Conservation (phyloP, 225 moss, liverwort and hornwort genomes). For the Anthoceros angustus region DNA sequence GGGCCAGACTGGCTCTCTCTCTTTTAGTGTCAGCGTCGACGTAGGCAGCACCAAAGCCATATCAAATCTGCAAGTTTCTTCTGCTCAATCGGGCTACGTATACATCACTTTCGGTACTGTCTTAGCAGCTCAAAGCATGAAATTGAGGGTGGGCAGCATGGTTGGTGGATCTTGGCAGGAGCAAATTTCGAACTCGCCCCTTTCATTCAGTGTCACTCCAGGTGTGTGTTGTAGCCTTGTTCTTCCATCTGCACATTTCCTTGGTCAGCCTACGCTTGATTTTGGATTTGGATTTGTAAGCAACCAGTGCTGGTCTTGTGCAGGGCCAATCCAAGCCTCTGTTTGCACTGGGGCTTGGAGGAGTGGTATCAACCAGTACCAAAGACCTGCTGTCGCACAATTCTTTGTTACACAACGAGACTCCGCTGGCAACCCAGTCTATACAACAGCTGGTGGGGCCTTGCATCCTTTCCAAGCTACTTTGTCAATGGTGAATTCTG, state of each 20-base stretch:
- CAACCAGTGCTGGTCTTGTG: background rate
- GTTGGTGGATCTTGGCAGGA: background rate
- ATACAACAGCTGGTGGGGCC: background rate
- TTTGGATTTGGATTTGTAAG: no score
- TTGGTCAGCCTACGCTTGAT: no score
- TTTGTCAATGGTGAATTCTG: background rate
- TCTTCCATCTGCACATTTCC: no score
- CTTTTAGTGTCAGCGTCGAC: background rate
- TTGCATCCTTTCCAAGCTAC: background rate
- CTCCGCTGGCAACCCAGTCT: background rate
- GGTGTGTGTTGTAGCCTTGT: background rate
- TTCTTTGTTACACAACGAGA: background rate
- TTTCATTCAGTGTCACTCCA: background rate
- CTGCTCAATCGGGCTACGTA: background rate
- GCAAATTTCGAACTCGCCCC: background rate
- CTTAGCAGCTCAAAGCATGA: background rate
- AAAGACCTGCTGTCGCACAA: background rate
- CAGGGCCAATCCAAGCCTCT: background rate
- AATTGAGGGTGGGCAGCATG: background rate
- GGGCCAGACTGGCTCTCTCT: background rate
- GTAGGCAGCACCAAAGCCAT: background rate
- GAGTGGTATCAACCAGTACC: conserved; percentile 4
- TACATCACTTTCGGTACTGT: background rate
- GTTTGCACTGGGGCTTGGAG: background rate
- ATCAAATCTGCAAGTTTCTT: background rate